Conservation (phyloP, 441 rosid species). For the Corymbia calophylla region DNA sequence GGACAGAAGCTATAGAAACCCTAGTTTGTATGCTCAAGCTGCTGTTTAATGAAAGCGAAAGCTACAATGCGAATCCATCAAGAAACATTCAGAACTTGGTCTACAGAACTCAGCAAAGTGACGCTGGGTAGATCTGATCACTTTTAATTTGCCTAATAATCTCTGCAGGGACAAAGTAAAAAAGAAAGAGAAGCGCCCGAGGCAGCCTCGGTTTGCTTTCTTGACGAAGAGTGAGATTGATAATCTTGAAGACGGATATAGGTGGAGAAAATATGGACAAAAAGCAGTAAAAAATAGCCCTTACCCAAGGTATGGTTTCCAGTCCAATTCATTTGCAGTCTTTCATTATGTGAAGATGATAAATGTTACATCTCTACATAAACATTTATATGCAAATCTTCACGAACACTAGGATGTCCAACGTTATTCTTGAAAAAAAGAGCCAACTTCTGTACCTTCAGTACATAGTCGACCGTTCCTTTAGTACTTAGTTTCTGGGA, state of each 20-base stretch:
- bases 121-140: background rate
- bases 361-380: background rate
- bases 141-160: background rate
- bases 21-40: background rate
- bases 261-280: background rate
- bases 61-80: background rate
- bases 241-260: background rate
- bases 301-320: background rate
- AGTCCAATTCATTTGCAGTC: background rate
- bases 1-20: background rate
- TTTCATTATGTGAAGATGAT: background rate
- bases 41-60: background rate
- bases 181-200: background rate
- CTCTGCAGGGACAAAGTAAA: background rate
- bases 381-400: background rate
- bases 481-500: background rate
- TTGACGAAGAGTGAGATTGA: background rate
- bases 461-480: background rate
- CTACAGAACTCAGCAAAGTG: background rate
- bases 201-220: background rate
- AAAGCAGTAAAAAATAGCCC: background rate
- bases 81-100: background rate
- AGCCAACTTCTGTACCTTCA: background rate
- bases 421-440: background rate
- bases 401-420: background rate